Evolutionary conservation across 345 rosid species (phyloP), one percentile per base, ranked within the genome.

Genomic region (Carallia brachiata): DNA sequence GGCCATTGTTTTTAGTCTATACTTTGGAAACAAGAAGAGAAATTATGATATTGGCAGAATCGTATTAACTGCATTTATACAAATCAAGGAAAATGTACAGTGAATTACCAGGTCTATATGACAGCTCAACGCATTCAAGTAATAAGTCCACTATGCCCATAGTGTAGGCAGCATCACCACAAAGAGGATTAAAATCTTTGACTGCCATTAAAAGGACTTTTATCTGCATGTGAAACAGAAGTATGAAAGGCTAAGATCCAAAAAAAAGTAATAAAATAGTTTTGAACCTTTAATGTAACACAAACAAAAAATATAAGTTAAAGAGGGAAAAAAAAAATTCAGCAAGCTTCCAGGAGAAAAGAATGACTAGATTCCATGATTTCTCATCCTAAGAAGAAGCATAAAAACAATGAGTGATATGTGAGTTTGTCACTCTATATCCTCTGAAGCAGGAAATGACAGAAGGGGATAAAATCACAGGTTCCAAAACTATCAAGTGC

Each of bases 51-150:
- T 56, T 30, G 31, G 28, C 28, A 56, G 28, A 27, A 56, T 32
- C 9, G 31, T 23, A 7, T 4, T 13, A 27, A 27, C n/a, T 44
- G 50, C 50, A 44, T 44, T 44, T 44, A 12, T 44, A 44, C 60
- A 56, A 27, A 2, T 23, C 4, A 56, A 56, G 6, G 52, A 63
- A 69, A 73, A 55, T 36, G 30, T 12, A 67, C 15, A 32, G 63
- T 66, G 61, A 79, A 44, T 85, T 87, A 96, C 99, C 99, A 80
- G 96, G 92, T 73, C 93, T 89, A 78, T 90, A 88, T 54, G 99
- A 96, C 71, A 96, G 79, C 77, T 92, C 98, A 73, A 96, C 99
- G 61, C 99, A 96, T 82, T 90, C 97, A 77, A 96, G 99, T 87
- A 96, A 81, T 82, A 96, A 84, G 80, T 96, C 99, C 82, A 90